Conservation (phyloP, 495 filamentous ascomycete species). For the Daldinia loculata region DNA sequence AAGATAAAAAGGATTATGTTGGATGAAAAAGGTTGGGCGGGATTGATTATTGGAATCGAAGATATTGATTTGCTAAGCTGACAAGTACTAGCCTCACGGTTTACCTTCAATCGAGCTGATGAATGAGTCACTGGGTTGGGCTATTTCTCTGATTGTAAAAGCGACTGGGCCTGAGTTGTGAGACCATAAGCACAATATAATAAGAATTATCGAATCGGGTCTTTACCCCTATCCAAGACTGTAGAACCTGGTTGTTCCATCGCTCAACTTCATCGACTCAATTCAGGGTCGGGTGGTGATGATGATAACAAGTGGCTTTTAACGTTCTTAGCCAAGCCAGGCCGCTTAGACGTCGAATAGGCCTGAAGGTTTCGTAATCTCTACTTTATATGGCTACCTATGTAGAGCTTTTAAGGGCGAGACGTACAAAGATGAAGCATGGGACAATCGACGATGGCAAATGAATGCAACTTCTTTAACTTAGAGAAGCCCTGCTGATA, state of each 20-base stretch:
- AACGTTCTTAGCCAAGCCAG: not conserved
- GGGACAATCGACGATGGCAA: constrained; percentile 5
- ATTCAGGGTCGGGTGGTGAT: not conserved
- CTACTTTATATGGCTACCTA: not conserved
- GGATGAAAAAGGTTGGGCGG: not conserved
- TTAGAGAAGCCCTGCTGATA: constrained; percentile 11
- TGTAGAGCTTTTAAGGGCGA: not conserved
- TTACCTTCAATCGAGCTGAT: not conserved
- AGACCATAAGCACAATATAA: not conserved
- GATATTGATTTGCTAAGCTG: not conserved
- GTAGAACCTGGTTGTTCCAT: not conserved
- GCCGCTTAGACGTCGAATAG: not conserved
- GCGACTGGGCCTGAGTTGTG: not conserved
- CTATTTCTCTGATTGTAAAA: not conserved
- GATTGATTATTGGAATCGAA: not conserved
- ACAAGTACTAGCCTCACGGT: not conserved
- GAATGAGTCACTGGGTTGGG: not conserved
- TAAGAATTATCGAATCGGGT: constrained; percentile 1
- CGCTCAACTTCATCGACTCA: constrained; percentile 1
- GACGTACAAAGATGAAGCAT: not conserved
- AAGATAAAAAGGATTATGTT: not conserved
- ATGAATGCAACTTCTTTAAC: constrained; percentile 5
- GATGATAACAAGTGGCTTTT: not conserved
- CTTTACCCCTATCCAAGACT: not conserved
- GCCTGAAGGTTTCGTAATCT: not conserved